Conservation (phyloP, 176 grass and related monocot species). For the Triticum urartu region DNA sequence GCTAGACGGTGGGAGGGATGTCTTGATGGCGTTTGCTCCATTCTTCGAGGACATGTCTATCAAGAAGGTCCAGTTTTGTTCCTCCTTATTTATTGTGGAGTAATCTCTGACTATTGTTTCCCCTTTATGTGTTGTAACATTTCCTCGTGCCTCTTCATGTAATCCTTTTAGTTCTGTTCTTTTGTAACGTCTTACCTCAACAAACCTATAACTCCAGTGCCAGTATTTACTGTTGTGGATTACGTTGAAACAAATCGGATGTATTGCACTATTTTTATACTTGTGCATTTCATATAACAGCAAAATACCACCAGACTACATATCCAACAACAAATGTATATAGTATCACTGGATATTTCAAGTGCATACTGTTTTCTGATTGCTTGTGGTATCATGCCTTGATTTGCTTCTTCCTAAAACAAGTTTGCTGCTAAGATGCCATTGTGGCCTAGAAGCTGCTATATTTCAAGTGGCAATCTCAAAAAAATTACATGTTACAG, state of each 20-base stretch:
- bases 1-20: conserved; percentile 71
- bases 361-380: neutral
- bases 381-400: neutral
- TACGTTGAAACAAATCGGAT: conserved; percentile 22
- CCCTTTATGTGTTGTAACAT: conserved; percentile 11
- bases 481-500: neutral
- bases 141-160: neutral
- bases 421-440: neutral
- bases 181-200: neutral
- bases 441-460: neutral
- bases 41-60: conserved; percentile 85
- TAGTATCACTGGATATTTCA: conserved; percentile 4
- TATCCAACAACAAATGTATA: neutral
- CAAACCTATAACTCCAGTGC: neutral
- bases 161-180: conserved; percentile 1
- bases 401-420: neutral
- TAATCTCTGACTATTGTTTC: conserved; percentile 13
- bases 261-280: neutral
- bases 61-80: conserved; percentile 64
- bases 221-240: conserved; percentile 6
- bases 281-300: neutral
- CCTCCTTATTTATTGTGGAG: conserved; percentile 9
- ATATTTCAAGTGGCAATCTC: neutral
- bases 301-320: neutral
- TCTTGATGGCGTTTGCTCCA: conserved; percentile 75